Conservation (phyloP, 345 rosid species). For the Crucihimalaya himalaica region DNA sequence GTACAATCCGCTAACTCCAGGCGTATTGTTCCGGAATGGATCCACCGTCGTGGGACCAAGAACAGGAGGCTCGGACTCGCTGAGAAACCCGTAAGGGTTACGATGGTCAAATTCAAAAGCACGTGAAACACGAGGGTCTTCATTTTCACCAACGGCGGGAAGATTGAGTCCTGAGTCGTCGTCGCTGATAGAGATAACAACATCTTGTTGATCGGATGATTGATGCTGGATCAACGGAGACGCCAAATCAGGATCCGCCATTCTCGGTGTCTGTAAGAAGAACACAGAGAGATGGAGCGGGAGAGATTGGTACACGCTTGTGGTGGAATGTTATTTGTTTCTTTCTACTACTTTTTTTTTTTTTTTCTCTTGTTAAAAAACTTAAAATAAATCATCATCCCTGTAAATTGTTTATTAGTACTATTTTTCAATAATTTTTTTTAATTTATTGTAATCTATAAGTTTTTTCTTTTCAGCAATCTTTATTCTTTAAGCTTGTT, state of each 20-base stretch:
- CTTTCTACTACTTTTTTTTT: constrained; percentile 7
- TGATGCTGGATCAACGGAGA: constrained; percentile 56
- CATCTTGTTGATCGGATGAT: constrained; percentile 49
- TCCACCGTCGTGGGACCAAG: constrained; percentile 57
- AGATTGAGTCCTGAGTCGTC: constrained; percentile 28
- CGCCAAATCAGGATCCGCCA: constrained; percentile 60
- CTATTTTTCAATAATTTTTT: too few species aligned
- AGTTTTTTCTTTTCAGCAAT: neutral
- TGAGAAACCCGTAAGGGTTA: constrained; percentile 68
- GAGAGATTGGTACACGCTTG: constrained; percentile 39
- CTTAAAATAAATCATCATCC: too few species aligned
- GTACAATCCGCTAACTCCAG: constrained; percentile 58
- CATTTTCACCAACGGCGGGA: neutral
- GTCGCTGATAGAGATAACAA: constrained; percentile 51
- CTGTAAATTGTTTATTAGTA: too few species aligned
- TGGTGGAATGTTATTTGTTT: constrained; percentile 38
- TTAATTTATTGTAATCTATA: too few species aligned
- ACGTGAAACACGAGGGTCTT: constrained; percentile 18
- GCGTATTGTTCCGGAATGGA: constrained; percentile 75
- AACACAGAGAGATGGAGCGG: constrained; percentile 16
- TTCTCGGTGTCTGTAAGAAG: constrained; percentile 34
- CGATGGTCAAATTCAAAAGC: constrained; percentile 12
- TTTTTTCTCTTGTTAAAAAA: too few species aligned
- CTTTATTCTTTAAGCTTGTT: too few species aligned
- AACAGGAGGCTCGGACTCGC: constrained; percentile 51